phyloP scores from a whole-genome alignment of 495 filamentous ascomycete species.

The Neurospora hispaniola region DNA sequence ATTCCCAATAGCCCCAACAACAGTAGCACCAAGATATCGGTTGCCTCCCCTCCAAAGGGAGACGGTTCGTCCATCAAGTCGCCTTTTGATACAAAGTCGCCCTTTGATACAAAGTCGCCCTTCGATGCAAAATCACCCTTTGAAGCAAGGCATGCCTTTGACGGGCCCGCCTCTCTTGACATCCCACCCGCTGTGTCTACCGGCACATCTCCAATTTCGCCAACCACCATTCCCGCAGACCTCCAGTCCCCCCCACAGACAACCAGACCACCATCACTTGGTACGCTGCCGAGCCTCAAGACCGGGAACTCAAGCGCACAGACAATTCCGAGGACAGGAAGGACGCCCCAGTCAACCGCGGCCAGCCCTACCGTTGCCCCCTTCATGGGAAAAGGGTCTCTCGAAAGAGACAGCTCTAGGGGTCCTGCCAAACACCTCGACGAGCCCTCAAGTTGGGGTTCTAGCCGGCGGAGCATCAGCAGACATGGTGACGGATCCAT shows the following conservation, averaged over 20 bases:
- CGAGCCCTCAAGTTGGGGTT: conserved; percentile 19
- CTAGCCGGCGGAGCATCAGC: conserved; percentile 25
- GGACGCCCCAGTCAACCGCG: conserved; percentile 17
- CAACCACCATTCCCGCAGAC: conserved; percentile 20
- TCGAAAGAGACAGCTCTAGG: conserved; percentile 33
- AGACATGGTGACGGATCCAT: conserved; percentile 22
- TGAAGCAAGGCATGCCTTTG: not conserved
- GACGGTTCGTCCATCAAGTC: conserved; percentile 24
- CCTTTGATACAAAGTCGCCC: not conserved
- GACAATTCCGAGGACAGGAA: conserved; percentile 39
- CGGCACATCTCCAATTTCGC: not conserved
- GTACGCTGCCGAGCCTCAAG: conserved; percentile 44
- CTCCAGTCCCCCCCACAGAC: conserved; percentile 33
- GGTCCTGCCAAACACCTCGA: conserved; percentile 28
- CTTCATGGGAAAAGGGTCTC: conserved; percentile 44
- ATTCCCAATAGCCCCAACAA: conserved; percentile 20
- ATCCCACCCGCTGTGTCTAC: not conserved
- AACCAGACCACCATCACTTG: conserved; percentile 46
- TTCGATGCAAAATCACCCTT: not conserved
- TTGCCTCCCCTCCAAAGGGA: conserved; percentile 18
- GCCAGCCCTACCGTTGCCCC: conserved; percentile 35
- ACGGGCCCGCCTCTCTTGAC: not conserved
- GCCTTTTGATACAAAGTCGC: not conserved
- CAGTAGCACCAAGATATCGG: conserved; percentile 28
- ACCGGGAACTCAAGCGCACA: conserved; percentile 37